Evolutionary conservation across 1,284 basidiomycete genomes (phyloP).

Genomic region (Phylloboletellus chloephorus): DNA sequence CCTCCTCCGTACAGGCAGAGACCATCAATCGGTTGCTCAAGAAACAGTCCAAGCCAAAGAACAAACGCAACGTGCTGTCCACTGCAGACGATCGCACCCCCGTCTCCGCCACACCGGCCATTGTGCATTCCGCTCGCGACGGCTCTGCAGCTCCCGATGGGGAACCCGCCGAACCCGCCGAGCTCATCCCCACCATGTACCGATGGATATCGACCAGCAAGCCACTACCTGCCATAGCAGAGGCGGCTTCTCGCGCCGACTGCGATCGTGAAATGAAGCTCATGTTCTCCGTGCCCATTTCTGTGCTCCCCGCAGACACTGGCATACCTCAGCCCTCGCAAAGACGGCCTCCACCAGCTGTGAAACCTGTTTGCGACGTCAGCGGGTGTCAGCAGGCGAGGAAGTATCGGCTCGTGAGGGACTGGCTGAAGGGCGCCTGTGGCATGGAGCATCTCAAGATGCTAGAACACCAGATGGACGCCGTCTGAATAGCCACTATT

Average conservation of each 20-base stretch:
- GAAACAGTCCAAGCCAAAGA: slow-evolving; percentile 72
- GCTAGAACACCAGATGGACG: slow-evolving; percentile 36
- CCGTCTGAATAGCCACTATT: too few species aligned
- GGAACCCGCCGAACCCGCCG: slow-evolving; percentile 31
- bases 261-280: slow-evolving; percentile 33
- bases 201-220: slow-evolving; percentile 55
- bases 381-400: slow-evolving; percentile 40
- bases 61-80: slow-evolving; percentile 52
- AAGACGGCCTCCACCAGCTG: slow-evolving; percentile 6
- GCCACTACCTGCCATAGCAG: slow-evolving; percentile 5
- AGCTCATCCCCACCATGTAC: slow-evolving; percentile 49
- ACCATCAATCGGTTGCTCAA: slow-evolving; percentile 89
- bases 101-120: slow-evolving; percentile 28
- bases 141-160: slow-evolving; percentile 31
- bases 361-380: slow-evolving; percentile 39
- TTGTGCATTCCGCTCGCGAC: slow-evolving; percentile 28
- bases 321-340: not conserved
- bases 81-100: slow-evolving; percentile 44
- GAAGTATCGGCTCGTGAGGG: slow-evolving; percentile 49
- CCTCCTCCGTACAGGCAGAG: slow-evolving; percentile 48
- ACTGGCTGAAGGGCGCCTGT: slow-evolving; percentile 50
- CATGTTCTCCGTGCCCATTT: slow-evolving; percentile 50
- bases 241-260: not conserved
- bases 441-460: slow-evolving; percentile 51
- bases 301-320: slow-evolving; percentile 30